phyloP scores from a whole-genome alignment of 75 land plant species.

The Cryptomeria japonica region DNA sequence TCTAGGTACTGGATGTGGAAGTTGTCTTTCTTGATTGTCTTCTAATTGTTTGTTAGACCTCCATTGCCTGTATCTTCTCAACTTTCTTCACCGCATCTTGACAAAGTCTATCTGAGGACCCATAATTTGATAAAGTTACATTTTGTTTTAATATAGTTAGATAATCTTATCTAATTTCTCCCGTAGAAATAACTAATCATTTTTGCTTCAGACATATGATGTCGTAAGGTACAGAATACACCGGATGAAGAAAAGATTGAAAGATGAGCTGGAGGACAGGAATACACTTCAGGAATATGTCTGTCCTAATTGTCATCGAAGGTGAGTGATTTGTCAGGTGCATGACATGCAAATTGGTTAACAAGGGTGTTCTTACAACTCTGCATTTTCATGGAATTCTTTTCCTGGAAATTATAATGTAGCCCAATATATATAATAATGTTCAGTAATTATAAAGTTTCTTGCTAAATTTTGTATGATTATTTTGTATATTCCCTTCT shows the following conservation, averaged over 20 bases:
- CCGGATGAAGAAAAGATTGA: slow-evolving; percentile 85
- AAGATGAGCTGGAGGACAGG: slow-evolving; percentile 90
- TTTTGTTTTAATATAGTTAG: not conserved
- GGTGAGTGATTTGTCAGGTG: slow-evolving; percentile 36
- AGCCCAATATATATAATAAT: not conserved
- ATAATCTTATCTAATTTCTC: not conserved
- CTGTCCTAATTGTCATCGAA: slow-evolving; percentile 81
- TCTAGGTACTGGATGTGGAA: no score
- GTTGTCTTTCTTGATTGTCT: no score
- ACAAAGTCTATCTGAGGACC: not conserved
- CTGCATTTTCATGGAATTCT: not conserved
- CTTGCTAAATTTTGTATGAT: not conserved
- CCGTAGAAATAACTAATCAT: not conserved
- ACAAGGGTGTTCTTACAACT: not conserved
- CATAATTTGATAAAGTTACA: not conserved
- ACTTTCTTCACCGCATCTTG: not conserved
- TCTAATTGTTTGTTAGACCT: not conserved
- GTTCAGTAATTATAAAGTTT: not conserved
- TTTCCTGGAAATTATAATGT: not conserved
- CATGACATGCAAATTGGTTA: not conserved
- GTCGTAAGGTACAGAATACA: slow-evolving; percentile 92
- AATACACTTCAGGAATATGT: slow-evolving; percentile 92
- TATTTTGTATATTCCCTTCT: not conserved
- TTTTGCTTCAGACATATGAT: slow-evolving; percentile 71
- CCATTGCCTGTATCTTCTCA: not conserved